Conservation (phyloP, 140 eudicot species). For the Cichorium intybus region DNA sequence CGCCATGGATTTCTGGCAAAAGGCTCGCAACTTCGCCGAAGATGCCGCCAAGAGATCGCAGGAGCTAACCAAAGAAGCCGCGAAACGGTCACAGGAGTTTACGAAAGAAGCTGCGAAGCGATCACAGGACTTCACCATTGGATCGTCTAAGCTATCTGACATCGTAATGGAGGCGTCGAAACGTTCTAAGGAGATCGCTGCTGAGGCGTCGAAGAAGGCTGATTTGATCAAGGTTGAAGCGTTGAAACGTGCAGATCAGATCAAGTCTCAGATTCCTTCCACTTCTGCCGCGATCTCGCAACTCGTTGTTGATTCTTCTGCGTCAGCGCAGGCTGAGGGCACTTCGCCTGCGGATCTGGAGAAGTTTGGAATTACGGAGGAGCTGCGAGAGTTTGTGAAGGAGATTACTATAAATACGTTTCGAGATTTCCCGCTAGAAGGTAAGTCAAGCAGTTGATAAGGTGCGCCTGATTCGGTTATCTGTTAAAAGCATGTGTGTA, state of each 20-base stretch:
- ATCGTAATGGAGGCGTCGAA: constrained; percentile 75
- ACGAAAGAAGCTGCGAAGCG: constrained; percentile 63
- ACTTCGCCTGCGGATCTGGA: constrained; percentile 46
- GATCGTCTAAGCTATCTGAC: constrained; percentile 56
- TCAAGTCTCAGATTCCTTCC: constrained; percentile 68
- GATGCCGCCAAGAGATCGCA: constrained; percentile 61
- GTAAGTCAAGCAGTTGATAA: constrained; percentile 29
- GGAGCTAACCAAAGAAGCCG: constrained; percentile 62
- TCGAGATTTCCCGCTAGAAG: constrained; percentile 76
- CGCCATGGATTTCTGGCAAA: constrained; percentile 83
- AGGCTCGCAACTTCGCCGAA: constrained; percentile 80
- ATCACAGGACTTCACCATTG: constrained; percentile 67
- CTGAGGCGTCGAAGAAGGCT: constrained; percentile 70
- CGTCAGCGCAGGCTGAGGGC: constrained; percentile 3
- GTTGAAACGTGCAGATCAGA: constrained; percentile 65
- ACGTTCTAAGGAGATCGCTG: constrained; percentile 61
- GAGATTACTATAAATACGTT: constrained; percentile 68
- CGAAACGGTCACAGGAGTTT: constrained; percentile 67
- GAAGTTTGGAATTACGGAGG: constrained; percentile 76
- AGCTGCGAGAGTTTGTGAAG: constrained; percentile 75
- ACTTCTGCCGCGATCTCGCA: constrained; percentile 54
- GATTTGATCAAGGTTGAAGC: constrained; percentile 48
- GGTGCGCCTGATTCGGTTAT: background rate
- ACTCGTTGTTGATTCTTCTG: constrained; percentile 43
- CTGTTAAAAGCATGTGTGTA: background rate